Base-by-base conservation (phyloP, 345 rosid genomes). In the Mangifera indica region DNA sequence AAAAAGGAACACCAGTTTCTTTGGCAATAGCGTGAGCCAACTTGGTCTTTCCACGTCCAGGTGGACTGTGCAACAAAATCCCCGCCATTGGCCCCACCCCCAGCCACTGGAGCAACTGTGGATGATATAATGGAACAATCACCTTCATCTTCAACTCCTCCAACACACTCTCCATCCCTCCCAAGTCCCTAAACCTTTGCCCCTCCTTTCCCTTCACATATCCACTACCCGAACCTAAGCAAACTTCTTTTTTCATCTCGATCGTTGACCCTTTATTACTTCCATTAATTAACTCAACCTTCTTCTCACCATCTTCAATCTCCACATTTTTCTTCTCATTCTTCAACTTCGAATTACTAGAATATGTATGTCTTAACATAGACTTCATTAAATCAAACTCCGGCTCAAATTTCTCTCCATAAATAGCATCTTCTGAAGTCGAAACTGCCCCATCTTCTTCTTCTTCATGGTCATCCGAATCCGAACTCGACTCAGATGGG, bases 21-120 rank as follows among this genome's bases (percentile, higher is more conserved):
- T 88, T 89, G 46, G 95, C 92, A 62, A 94, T 87, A 49, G 97
- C 93, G 51, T 85, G 84, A 45, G 95, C 95, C 74, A 94, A 66
- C 71, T 85, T 86, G 15, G 97, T 89, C 86, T 89, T 87, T 20
- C 91, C 97, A n/a, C 98, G 87, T 5, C 92, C 99, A 32, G 88
- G 91, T 3, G 98, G 98, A 9, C 96, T 93, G 9, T 91, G 87
- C n/a, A 92, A 83, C 48, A 91, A 85, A 79, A 94, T 83, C 54
- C 98, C 98, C 5, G 91, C 78, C 29, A 89, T 87, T 3, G 98
- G 93, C 63, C 75, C 78, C 44, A 89, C 89, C 40, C 96, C 91
- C 18, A 91, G 79, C 79, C 67, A 78, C 70, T 55, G 75, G 22
- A 84, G 85, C 70, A 88, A 81, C 62, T 86, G 77, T 1, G 98